Conservation (phyloP, 2,329 filamentous ascomycete species). For the Cordyceps fumosorosea region DNA sequence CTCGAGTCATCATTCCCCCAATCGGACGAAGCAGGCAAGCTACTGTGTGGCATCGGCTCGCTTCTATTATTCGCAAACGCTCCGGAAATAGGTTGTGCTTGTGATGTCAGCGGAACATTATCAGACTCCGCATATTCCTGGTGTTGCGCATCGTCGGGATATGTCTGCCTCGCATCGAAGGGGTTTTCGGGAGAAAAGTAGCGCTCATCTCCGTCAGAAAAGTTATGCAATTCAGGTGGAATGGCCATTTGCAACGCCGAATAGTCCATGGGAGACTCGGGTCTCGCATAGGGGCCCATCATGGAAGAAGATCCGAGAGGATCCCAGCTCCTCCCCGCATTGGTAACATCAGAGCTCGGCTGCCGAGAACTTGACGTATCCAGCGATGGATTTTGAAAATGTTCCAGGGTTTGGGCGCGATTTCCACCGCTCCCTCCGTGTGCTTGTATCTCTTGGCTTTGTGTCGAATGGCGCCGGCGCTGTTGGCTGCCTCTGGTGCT, state of each 20-base stretch:
- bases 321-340: not conserved
- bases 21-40: slow-evolving; percentile 51
- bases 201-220: slow-evolving; percentile 18
- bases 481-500: slow-evolving; percentile 21
- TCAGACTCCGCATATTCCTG: slow-evolving; percentile 48
- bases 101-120: slow-evolving; percentile 49
- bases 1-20: slow-evolving; percentile 49
- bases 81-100: slow-evolving; percentile 49
- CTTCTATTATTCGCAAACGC: slow-evolving; percentile 35
- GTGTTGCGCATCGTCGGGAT: slow-evolving; percentile 27
- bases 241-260: slow-evolving; percentile 48
- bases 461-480: slow-evolving; percentile 50
- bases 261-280: slow-evolving; percentile 46
- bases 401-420: not conserved
- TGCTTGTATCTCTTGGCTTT: slow-evolving; percentile 48
- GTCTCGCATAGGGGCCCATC: slow-evolving; percentile 24
- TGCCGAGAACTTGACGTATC: not conserved
- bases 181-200: slow-evolving; percentile 25
- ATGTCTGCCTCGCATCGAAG: slow-evolving; percentile 26
- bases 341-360: not conserved
- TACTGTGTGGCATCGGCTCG: slow-evolving; percentile 41
- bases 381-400: not conserved
- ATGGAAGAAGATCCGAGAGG: slow-evolving; percentile 21
- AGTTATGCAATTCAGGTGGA: slow-evolving; percentile 42
- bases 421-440: not conserved